Conservation (phyloP, 306 rosid species). For the Glycine latifolia region DNA sequence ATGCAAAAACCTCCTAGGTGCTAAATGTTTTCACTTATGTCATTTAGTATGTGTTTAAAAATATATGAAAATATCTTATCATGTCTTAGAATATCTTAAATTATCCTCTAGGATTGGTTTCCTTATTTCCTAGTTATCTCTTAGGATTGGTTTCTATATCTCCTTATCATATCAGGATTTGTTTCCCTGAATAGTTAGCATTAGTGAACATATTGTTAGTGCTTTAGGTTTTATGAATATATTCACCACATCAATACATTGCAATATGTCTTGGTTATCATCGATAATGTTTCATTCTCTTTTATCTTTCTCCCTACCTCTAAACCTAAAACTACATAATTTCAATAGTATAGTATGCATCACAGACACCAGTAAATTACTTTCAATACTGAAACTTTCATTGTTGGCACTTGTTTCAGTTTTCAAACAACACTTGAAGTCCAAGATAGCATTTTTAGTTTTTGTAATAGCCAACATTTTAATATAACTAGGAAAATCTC, state of each 20-base stretch:
- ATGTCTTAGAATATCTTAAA: neutral
- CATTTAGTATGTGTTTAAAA: neutral
- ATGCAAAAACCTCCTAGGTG: constrained; percentile 4
- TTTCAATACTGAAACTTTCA: neutral
- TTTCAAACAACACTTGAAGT: constrained; percentile 15
- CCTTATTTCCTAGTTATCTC: neutral
- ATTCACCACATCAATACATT: neutral
- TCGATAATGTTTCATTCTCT: neutral
- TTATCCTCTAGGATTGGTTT: neutral
- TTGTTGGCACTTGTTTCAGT: neutral
- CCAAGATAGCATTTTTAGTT: neutral
- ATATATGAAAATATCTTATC: neutral
- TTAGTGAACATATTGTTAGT: neutral
- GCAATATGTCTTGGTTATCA: neutral
- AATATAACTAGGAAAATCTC: constrained; percentile 32
- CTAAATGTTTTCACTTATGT: neutral
- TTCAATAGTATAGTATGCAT: neutral
- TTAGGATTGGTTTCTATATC: neutral
- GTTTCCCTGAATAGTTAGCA: neutral
- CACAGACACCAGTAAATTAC: neutral
- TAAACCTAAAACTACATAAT: neutral
- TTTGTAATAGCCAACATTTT: constrained; percentile 6
- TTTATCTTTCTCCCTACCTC: neutral
- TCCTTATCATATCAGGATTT: neutral
- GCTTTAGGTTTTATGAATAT: neutral